Conservation (phyloP, 768 basidiomycete genomes). For the Sporobolomyces roseus region DNA sequence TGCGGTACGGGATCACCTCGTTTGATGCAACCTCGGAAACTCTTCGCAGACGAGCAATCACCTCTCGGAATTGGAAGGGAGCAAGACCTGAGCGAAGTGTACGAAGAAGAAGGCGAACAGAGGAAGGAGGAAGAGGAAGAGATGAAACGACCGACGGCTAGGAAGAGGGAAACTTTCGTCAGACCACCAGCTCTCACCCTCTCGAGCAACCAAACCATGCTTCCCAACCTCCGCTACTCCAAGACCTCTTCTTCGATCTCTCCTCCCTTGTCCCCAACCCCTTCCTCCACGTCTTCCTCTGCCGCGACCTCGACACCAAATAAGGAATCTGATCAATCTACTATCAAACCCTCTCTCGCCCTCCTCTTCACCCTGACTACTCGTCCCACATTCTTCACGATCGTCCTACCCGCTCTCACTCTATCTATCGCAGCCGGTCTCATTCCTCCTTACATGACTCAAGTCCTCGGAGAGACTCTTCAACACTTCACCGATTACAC, state of each 20-base stretch:
- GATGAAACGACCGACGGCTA: neutral
- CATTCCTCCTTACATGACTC: conserved; percentile 80
- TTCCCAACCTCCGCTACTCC: conserved; percentile 23
- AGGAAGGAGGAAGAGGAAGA: neutral
- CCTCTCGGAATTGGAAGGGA: neutral
- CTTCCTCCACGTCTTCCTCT: neutral
- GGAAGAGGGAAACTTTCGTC: neutral
- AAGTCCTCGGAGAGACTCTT: conserved; percentile 72
- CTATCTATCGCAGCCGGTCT: conserved; percentile 65
- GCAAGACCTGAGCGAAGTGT: neutral
- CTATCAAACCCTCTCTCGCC: conserved; percentile 10
- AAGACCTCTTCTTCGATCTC: conserved; percentile 5
- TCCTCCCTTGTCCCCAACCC: neutral
- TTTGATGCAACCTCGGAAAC: conserved; percentile 23
- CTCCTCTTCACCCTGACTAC: conserved; percentile 37
- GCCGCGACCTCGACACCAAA: neutral
- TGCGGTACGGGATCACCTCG: conserved; percentile 3
- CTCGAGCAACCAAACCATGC: neutral
- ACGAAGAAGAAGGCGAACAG: neutral
- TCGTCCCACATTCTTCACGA: neutral
- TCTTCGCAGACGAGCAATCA: conserved; percentile 7
- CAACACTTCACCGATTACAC: conserved; percentile 65
- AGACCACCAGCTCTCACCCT: conserved; percentile 22
- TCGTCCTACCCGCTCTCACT: conserved; percentile 58
- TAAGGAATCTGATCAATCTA: neutral